These are phyloP conservation scores for Pyrenophora graminea DNA, from an alignment of 2,329 filamentous ascomycete genomes.

Conservation along the genomic window DNA sequence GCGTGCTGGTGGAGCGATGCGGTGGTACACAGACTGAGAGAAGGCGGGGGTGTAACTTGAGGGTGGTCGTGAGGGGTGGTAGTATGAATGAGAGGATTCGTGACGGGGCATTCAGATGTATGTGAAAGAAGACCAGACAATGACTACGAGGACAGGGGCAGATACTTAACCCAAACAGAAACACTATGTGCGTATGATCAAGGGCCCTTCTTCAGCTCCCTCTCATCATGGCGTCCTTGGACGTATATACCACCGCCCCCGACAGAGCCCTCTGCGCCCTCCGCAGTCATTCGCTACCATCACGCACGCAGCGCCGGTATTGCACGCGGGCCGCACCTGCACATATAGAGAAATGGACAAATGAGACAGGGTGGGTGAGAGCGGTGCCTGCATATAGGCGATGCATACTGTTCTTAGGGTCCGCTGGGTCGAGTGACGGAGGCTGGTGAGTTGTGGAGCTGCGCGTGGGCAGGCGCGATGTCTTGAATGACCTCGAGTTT, in stretches of 20 bases:
- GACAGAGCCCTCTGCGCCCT: not conserved
- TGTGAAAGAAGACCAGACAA: conserved; percentile 10
- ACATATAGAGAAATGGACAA: conserved; percentile 12
- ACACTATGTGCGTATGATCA: conserved; percentile 15
- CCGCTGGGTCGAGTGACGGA: conserved; percentile 31
- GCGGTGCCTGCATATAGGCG: conserved; percentile 30
- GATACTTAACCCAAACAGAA: conserved; percentile 23
- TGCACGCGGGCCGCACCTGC: conserved; percentile 24
- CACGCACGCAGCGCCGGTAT: conserved; percentile 15
- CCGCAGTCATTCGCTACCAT: conserved; percentile 27
- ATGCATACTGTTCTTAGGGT: conserved; percentile 36
- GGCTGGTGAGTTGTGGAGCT: conserved; percentile 29
- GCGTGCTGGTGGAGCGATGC: conserved; percentile 27
- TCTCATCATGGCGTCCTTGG: conserved; percentile 19
- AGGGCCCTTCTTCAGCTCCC: conserved; percentile 9
- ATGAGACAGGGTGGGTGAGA: conserved; percentile 30
- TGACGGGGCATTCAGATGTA: conserved; percentile 27
- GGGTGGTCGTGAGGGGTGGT: conserved; percentile 23
- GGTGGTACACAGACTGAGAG: conserved; percentile 27
- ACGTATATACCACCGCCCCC: conserved; percentile 21
- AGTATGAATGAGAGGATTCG: conserved; percentile 21
- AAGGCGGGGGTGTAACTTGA: conserved; percentile 26
- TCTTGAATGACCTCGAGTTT: conserved; percentile 39
- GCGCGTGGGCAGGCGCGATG: conserved; percentile 36
- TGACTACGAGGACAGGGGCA: conserved; percentile 3